Conservation (phyloP, 306 rosid species). For the Datisca glomerata region DNA sequence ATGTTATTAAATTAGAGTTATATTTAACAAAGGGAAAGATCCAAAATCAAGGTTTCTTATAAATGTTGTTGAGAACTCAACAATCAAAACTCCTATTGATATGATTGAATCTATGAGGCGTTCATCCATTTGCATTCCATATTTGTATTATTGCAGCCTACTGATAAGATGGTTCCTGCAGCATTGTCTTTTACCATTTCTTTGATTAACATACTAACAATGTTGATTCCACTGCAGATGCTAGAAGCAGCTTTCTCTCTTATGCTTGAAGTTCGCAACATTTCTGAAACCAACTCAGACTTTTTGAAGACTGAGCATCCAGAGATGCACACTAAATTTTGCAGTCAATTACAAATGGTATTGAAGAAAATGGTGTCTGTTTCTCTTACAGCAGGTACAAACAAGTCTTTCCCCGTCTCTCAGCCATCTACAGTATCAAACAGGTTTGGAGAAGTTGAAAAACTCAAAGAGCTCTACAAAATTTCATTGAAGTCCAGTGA, state of each 20-base stretch:
- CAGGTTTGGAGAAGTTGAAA: slow-evolving; percentile 48
- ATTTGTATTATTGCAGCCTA: no score
- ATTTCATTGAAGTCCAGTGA: slow-evolving; percentile 50
- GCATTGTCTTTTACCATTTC: no score
- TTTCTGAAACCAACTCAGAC: slow-evolving; percentile 36
- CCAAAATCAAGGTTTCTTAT: no score
- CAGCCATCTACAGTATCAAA: slow-evolving; percentile 32
- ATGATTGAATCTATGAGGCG: no score
- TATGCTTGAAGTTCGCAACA: slow-evolving; percentile 78
- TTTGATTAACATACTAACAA: no score
- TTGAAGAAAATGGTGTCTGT: slow-evolving; percentile 71
- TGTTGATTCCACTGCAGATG: slow-evolving; percentile 69
- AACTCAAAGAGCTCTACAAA: slow-evolving; percentile 78
- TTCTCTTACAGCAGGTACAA: slow-evolving; percentile 33
- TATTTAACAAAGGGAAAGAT: no score
- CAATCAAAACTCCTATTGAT: no score
- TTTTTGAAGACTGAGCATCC: slow-evolving; percentile 26
- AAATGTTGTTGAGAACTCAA: no score
- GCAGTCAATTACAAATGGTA: slow-evolving; percentile 72
- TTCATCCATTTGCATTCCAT: no score
- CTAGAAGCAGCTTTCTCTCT: slow-evolving; percentile 64
- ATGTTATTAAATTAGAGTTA: no score
- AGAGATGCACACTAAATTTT: slow-evolving; percentile 60
- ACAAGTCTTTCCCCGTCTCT: slow-evolving; percentile 23
- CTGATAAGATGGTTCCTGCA: no score